Evolutionary conservation across 768 basidiomycete species (phyloP), one percentile per base, ranked within the genome.

Genomic region (Podaxis sp.): DNA sequence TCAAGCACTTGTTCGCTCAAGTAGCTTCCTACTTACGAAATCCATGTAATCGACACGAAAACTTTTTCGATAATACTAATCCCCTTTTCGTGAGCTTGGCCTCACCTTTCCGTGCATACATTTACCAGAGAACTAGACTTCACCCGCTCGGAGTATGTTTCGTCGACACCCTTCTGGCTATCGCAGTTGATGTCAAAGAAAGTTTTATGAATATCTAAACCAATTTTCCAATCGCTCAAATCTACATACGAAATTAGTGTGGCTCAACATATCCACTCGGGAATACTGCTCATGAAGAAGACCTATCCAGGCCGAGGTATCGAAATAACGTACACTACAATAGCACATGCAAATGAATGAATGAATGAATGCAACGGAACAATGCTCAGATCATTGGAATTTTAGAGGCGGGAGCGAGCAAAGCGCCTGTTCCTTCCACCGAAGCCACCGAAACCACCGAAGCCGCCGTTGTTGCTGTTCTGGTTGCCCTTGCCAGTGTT

Each of bases 201-300:
- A 38, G 38, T 26, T 50, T 49, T 48, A 11, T 24, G 52, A 53
- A 30, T 41, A 40, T 22, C n/a, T 50, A 54, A 44, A 30, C 36
- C 22, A 30, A 51, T 51, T 50, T 56, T 50, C 36, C 12, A 56
- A 30, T 49, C 53, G 60, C 60, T 55, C 44, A 15, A 36, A 37
- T 55, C 52, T 62, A 62, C 61, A 56, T 49, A 49, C 61, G 54
- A 49, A 50, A 62, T 62, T 62, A 62, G 22, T 55, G 54, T 62
- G 46, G 61, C 55, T 56, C 36, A 41, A 56, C 54, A 56, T 50
- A 56, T 56, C 55, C 46, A 56, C 61, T 13, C 28, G 33, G 55
- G 37, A 37, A 20, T 55, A 49, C 48, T 60, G 24, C 36, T 62
- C 33, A n/a, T n/a, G n/a, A 56, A 56, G 59, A 49, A 49, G 48